Evolutionary conservation across 192 early-diverging fungal genomes (phyloP), one percentile per base, ranked within the genome.

Genomic region (Piromyces sp.): DNA sequence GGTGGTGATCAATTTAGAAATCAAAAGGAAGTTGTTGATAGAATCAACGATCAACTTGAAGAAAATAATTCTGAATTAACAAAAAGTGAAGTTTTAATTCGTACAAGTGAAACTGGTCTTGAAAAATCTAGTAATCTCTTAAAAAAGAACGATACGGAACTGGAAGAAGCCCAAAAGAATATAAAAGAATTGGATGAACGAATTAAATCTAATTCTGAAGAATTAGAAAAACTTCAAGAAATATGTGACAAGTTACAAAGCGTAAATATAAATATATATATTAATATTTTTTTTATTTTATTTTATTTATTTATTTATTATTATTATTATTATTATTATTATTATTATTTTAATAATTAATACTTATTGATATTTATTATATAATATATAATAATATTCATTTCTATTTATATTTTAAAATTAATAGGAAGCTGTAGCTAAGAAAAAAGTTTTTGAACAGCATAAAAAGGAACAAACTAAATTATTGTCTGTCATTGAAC

Each of bases 1-100:
- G 97, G 97, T 81, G 97, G 95, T 58, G 92, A 94, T 79, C 89
- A 92, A 84, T 86, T 99, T 33, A 90, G 97, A 79, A 85, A 90
- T 7, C 97, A 99, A 86, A 95, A 95, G 80, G 89, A 92, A 68
- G 93, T 91, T 30, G 94, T 96, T 15, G 95, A 96, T 80, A 91
- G 92, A 22, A 84, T 98, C 68, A 86, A 87, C 30, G 93, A 96
- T 78, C 92, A 94, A 80, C 94, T 98, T 80, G 92, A 90, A 79
- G 85, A 85, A 0, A 82, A 90, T 7, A 89, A 92, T 80, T 90
- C 94, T 29, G 89, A 90, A 80, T 87, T 94, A 14, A 94, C 93
- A 4, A 95, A 95, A 79, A 87, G 91, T 82, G 89, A 89, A 42
- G 93, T 93, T 12, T 89, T 92, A 30, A 93, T 95, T 80, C 85